These are phyloP conservation scores for Hemileccinum rubropunctum DNA, from an alignment of 768 basidiomycete genomes.

Conservation along the genomic window DNA sequence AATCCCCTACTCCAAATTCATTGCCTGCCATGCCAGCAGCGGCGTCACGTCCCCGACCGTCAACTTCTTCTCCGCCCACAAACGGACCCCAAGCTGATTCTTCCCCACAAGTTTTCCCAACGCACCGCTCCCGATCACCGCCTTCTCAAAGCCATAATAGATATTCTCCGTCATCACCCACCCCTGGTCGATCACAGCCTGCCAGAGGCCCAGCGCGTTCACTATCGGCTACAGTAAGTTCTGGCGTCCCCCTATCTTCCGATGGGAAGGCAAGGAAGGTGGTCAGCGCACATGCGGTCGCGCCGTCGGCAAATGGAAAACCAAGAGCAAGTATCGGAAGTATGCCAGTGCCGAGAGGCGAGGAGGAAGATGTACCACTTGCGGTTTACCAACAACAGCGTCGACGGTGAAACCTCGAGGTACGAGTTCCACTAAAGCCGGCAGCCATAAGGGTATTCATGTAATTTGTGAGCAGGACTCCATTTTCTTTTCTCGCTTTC, in stretches of 20 bases:
- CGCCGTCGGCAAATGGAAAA: conserved; percentile 34
- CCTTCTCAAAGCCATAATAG: conserved; percentile 41
- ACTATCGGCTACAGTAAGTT: conserved; percentile 60
- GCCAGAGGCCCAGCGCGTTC: conserved; percentile 61
- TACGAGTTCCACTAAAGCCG: conserved; percentile 4
- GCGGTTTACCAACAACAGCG: conserved; percentile 79
- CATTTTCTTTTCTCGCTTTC: background rate
- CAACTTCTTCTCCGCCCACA: conserved; percentile 36
- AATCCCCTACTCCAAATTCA: conserved; percentile 36
- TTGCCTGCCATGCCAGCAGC: conserved; percentile 24
- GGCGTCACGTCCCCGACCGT: conserved; percentile 18
- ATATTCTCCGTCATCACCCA: conserved; percentile 33
- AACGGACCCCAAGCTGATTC: conserved; percentile 19
- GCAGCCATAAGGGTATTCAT: conserved; percentile 7
- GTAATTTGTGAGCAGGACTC: conserved; percentile 2
- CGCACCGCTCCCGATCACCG: conserved; percentile 53
- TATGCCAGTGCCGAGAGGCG: conserved; percentile 34
- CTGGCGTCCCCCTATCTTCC: conserved; percentile 34
- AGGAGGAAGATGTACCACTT: conserved; percentile 80
- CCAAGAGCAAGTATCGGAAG: conserved; percentile 40
- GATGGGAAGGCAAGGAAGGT: conserved; percentile 63
- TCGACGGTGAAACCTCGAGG: conserved; percentile 38
- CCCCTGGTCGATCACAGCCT: conserved; percentile 21
- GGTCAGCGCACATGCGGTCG: conserved; percentile 59
- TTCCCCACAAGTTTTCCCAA: conserved; percentile 29